Conservation (phyloP, 1,284 basidiomycete genomes). For the Peniophora sp. region DNA sequence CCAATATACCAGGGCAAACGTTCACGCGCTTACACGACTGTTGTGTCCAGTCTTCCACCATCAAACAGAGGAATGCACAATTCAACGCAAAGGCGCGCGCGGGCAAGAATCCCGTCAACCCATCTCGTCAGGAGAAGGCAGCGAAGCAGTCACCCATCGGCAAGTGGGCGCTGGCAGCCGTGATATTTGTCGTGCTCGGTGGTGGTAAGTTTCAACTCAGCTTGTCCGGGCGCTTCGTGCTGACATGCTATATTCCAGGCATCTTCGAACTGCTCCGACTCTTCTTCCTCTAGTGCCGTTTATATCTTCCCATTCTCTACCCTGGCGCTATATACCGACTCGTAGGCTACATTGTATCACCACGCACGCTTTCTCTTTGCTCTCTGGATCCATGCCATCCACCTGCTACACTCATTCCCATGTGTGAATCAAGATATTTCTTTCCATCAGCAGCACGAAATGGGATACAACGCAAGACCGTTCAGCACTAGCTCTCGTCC, state of each 20-base stretch:
- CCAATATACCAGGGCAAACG: not conserved
- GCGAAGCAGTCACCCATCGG: constrained; percentile 65
- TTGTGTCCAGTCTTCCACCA: constrained; percentile 41
- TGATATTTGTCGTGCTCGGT: constrained; percentile 68
- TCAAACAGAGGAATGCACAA: constrained; percentile 69
- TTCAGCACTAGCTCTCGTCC: constrained; percentile 20
- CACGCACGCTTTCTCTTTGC: not conserved
- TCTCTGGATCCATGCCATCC: not conserved
- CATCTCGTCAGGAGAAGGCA: constrained; percentile 61
- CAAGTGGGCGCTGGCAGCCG: constrained; percentile 57
- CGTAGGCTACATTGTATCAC: not conserved
- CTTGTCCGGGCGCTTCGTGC: constrained; percentile 2
- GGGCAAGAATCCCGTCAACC: constrained; percentile 68
- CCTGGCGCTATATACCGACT: not conserved
- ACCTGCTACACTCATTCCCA: not conserved
- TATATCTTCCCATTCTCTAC: constrained; percentile 10
- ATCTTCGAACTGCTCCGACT: constrained; percentile 63
- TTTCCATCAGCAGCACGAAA: not conserved
- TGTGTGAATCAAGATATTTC: too few species aligned
- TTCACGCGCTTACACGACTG: not conserved
- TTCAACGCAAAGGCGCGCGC: constrained; percentile 63
- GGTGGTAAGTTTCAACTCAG: constrained; percentile 40
- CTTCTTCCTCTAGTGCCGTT: constrained; percentile 44
- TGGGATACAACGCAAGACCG: constrained; percentile 15
- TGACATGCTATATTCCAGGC: constrained; percentile 31